Evolutionary conservation across 2,329 filamentous ascomycete genomes (phyloP).

Genomic region (Ophiostoma montium): DNA sequence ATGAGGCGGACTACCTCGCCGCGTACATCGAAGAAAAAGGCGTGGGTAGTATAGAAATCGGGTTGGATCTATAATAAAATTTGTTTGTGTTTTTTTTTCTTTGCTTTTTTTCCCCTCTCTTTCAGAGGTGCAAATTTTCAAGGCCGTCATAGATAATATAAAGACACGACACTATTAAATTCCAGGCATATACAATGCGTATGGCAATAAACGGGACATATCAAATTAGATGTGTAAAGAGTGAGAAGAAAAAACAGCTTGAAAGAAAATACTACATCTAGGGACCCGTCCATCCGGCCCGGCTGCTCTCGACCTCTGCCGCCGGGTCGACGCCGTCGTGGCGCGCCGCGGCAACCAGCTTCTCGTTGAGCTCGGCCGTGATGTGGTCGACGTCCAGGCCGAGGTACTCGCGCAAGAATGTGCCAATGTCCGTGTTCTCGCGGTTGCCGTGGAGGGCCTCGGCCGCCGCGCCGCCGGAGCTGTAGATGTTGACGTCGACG

Average conservation of each 20-base stretch:
- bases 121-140: no score
- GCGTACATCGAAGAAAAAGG: conserved; percentile 16
- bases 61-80: no score
- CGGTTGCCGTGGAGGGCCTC: conserved; percentile 65
- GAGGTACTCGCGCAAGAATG: conserved; percentile 68
- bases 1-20: conserved; percentile 17
- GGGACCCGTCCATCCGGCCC: not conserved
- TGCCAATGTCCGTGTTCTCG: conserved; percentile 86
- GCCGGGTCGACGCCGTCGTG: conserved; percentile 28
- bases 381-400: conserved; percentile 65
- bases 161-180: no score
- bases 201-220: no score
- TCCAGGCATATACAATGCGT: no score
- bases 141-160: no score
- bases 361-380: conserved; percentile 58
- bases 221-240: no score
- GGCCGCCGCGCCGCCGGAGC: conserved; percentile 52
- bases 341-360: conserved; percentile 57
- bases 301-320: not conserved
- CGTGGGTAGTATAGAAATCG: conserved; percentile 22
- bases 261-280: not conserved
- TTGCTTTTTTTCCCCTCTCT: no score
- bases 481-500: conserved; percentile 94
- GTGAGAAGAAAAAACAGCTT: not conserved
- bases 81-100: no score